Conservation (phyloP, 2,329 filamentous ascomycete species). For the Claviceps digitariae region DNA sequence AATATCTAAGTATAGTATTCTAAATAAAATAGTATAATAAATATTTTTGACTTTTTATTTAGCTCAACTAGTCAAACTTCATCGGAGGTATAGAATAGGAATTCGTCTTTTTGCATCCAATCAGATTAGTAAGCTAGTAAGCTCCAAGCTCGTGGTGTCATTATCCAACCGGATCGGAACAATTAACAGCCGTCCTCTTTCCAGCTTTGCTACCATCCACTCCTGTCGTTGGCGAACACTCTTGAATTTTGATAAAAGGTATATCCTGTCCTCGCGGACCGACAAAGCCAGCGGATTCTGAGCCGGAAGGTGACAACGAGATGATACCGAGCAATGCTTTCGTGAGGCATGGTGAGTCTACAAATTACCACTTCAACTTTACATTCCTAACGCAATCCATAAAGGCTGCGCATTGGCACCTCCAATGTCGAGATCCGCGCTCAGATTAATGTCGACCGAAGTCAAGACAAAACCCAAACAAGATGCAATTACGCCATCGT, state of each 20-base stretch:
- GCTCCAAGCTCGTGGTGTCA: too few species aligned
- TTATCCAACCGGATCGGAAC: constrained; percentile 7
- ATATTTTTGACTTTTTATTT: too few species aligned
- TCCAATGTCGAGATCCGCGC: constrained; percentile 22
- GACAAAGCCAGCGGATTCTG: neutral
- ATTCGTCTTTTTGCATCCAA: too few species aligned
- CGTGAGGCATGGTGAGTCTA: constrained; percentile 38
- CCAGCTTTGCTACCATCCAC: neutral
- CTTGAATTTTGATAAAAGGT: neutral
- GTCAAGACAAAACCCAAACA: constrained; percentile 8
- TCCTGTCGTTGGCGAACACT: neutral
- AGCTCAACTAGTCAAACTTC: too few species aligned
- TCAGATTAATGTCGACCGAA: constrained; percentile 22
- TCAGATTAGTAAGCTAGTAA: too few species aligned
- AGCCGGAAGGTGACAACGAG: constrained; percentile 11
- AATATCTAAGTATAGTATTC: too few species aligned
- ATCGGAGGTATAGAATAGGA: too few species aligned
- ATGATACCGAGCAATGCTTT: constrained; percentile 45
- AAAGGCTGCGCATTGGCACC: constrained; percentile 32
- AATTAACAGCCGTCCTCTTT: constrained; percentile 2
- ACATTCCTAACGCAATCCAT: constrained; percentile 3
- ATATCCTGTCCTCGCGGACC: neutral
- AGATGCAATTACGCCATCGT: constrained; percentile 8
- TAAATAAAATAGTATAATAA: too few species aligned
- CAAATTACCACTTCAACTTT: neutral